Base-by-base conservation (phyloP, 2,329 filamentous ascomycete species). In the Verticillium tricorpus region DNA sequence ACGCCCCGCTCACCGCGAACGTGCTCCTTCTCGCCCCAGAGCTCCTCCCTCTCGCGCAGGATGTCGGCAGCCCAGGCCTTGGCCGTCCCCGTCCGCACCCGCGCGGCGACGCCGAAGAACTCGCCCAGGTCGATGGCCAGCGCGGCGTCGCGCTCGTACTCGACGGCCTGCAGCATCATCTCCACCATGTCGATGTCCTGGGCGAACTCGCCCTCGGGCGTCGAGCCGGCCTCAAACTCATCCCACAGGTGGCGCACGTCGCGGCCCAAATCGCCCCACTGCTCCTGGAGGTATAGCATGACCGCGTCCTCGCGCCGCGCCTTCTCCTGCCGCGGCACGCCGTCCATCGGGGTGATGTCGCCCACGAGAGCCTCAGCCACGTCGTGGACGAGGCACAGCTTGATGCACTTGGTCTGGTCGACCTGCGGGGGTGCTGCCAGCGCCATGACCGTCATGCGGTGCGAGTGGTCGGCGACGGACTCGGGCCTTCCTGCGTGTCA, bases 121-220 rank as follows among this genome's bases (percentile, higher is more conserved):
- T 39, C 56, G n/a, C 56, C 56, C 12, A 57, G 34, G 32, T 57
- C 56, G 31, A 57, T 15, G 8, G 32, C 56, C 12, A 34, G 32
- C n/a, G 22, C 37, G 56, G 17, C 34, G 5, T 57, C 56, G 32
- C 37, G 32, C 37, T 57, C 56, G 56, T 57, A 57, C 32, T 57
- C 56, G n/a, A 39, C 28, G n/a, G 37, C 32, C 32, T 57, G 56
- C 19, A 57, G 17, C 37, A 57, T 34, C 32, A 39, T 34, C 56
- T 57, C 56, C 22, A 57, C 17, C 56, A 28, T 57, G n/a, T 57
- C 56, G 17, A 57, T 14, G 37, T 57, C 56, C n/a, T 57, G 56
- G 6, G 56, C 56, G 34, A 57, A 37, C 56, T 37, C 17, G 34
- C 17, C 22, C 32, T 57, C 56, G 56, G 56, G 56, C 25, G 56